A percentile compares a stretch with the other conserved stretches of the same genome.
phyloP scores from a whole-genome alignment of 2,329 filamentous ascomycete species.

The Penicillium capsulatum region DNA sequence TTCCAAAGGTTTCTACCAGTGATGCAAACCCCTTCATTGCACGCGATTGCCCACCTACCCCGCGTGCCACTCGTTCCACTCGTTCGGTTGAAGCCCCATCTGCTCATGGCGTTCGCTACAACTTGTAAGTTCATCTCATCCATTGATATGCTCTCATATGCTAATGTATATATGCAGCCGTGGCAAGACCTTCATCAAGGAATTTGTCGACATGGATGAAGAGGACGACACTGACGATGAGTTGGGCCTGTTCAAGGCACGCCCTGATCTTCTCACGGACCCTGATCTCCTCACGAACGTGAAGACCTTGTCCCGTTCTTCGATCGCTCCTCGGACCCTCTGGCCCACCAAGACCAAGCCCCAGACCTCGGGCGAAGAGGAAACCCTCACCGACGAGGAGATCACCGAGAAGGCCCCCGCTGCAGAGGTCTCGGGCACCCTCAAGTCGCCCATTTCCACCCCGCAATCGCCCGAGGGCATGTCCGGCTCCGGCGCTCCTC shows the following conservation, averaged over 20 bases:
- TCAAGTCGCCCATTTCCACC: slow-evolving; percentile 20
- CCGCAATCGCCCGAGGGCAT: slow-evolving; percentile 12
- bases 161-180: slow-evolving; percentile 46
- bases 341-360: slow-evolving; percentile 49
- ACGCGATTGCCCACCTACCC: neutral
- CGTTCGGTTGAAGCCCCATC: slow-evolving; percentile 26
- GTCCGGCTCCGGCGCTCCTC: no score
- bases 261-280: slow-evolving; percentile 37
- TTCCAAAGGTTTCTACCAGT: slow-evolving; percentile 51
- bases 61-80: slow-evolving; percentile 8
- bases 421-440: slow-evolving; percentile 10
- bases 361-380: slow-evolving; percentile 41
- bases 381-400: slow-evolving; percentile 52
- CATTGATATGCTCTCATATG: slow-evolving; percentile 1
- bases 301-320: slow-evolving; percentile 54
- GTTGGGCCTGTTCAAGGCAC: slow-evolving; percentile 40
- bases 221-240: slow-evolving; percentile 41
- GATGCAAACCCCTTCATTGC: slow-evolving; percentile 54
- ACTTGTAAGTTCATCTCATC: slow-evolving; percentile 51
- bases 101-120: slow-evolving; percentile 58
- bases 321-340: slow-evolving; percentile 58
- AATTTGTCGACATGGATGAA: slow-evolving; percentile 46
- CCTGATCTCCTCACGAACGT: slow-evolving; percentile 25
- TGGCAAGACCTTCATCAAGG: slow-evolving; percentile 58
- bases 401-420: slow-evolving; percentile 15